Evolutionary conservation across 2,329 filamentous ascomycete genomes (phyloP), one percentile per base, ranked within the genome.

Genomic region (Dothideomycetes sp.): DNA sequence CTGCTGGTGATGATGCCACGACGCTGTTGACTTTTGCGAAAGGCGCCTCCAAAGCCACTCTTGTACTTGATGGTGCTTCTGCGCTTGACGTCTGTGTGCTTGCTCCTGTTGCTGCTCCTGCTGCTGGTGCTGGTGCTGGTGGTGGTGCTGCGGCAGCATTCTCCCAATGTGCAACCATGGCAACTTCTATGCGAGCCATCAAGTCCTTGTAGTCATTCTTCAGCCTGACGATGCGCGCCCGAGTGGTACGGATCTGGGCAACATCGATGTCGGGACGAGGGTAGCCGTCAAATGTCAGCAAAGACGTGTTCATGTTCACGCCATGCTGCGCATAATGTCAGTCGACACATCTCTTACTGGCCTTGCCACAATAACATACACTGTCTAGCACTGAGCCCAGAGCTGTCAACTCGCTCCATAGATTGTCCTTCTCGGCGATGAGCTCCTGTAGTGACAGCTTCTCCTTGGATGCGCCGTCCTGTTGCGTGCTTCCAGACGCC

Each of bases 1-100:
- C 82, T 8, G 91, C 91, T 10, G 91, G 91, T 54, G 89, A 91
- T 38, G 73, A 74, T 15, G 74, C 62, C 24, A 81, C 78, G 8
- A 98, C 83, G 39, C 74, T 83, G 57, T 94, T 94, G 51, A 98
- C 84, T 58, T 78, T 91, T 22, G 91, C 91, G 59, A 98, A 98
- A 0, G 83, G 77, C 32, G 70, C 69, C 47, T 77, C 73, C 15
- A 74, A 52, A 7, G 64, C 49, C n/a, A 54, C 53, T 9, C 45
- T 45, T 29, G 58, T 46, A 20, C 47, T 44, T 46, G 51, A 45
- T 41, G 51, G 53, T 31, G 49, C 46, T 13, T 50, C 53, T 29
- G 53, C 41, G n/a, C 6, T 50, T 47, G 13, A 49, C 45, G 27
- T 29, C 13, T 10, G 10, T 32, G 50, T 46, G 16, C 48, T 27